phyloP scores from a whole-genome alignment of 148 eudicot species.

The Arbutus unedo region DNA sequence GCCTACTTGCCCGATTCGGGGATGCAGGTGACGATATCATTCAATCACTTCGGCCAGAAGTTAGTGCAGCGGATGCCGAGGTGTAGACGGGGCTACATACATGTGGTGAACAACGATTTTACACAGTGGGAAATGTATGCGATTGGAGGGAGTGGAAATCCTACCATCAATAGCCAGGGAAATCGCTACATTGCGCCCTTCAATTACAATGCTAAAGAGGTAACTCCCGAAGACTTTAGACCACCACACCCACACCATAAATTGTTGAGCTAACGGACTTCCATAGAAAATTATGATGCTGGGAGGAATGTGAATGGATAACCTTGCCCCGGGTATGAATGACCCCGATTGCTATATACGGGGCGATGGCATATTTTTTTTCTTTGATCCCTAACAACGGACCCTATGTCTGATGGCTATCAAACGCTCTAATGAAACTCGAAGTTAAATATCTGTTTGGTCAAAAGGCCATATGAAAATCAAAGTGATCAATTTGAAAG shows the following conservation, averaged over 20 bases:
- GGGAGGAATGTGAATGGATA: not conserved
- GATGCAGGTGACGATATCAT: constrained; percentile 88
- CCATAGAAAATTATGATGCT: not conserved
- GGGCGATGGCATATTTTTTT: too few species aligned
- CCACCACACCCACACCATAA: too few species aligned
- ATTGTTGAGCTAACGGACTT: too few species aligned
- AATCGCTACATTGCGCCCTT: constrained; percentile 86
- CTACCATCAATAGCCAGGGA: constrained; percentile 95
- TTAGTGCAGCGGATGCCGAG: constrained; percentile 94
- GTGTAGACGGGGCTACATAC: constrained; percentile 87
- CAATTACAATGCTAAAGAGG: constrained; percentile 86
- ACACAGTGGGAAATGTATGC: constrained; percentile 99
- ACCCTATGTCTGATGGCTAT: not conserved
- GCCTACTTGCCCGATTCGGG: constrained; percentile 67
- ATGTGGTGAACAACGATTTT: constrained; percentile 88
- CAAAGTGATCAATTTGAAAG: not conserved
- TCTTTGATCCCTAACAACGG: not conserved
- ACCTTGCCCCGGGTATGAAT: too few species aligned
- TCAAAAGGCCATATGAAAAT: too few species aligned
- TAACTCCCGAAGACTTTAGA: constrained; percentile 10
- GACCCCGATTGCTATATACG: too few species aligned
- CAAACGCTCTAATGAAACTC: not conserved
- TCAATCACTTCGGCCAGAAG: constrained; percentile 79
- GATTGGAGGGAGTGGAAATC: constrained; percentile 90
- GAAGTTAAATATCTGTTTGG: too few species aligned